phyloP scores from a whole-genome alignment of 2,329 filamentous ascomycete genomes.

The Aspergillus awamori region DNA sequence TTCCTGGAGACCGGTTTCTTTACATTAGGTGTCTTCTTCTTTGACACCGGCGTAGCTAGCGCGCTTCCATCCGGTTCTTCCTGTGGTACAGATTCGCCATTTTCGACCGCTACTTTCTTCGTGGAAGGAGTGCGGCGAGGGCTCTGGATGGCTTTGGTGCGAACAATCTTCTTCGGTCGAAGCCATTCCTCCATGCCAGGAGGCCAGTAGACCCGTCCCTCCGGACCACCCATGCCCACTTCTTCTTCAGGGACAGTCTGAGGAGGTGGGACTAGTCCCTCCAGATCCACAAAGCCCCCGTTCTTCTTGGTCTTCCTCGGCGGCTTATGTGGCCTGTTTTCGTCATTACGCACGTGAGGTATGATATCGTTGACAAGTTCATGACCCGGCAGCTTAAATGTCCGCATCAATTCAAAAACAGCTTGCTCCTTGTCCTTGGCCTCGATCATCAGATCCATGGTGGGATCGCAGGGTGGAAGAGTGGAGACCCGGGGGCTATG shows the following conservation, averaged over 20 bases:
- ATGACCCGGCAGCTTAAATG: constrained; percentile 79
- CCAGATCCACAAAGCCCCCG: constrained; percentile 40
- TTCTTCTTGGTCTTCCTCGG: constrained; percentile 52
- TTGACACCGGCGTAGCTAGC: constrained; percentile 24
- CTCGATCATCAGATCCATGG: constrained; percentile 98
- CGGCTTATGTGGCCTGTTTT: constrained; percentile 63
- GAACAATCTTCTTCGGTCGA: constrained; percentile 68
- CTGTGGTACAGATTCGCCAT: constrained; percentile 3
- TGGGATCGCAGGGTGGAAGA: constrained; percentile 76
- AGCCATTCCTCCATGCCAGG: constrained; percentile 89
- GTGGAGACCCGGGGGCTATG: constrained; percentile 79
- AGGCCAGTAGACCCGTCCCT: constrained; percentile 87
- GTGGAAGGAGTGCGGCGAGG: constrained; percentile 22
- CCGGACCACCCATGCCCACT: constrained; percentile 81
- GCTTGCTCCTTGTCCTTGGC: constrained; percentile 98
- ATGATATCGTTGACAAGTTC: constrained; percentile 75
- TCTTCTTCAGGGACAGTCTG: constrained; percentile 66
- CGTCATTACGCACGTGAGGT: constrained; percentile 75
- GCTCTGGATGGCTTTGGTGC: constrained; percentile 26
- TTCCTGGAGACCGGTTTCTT: constrained; percentile 31
- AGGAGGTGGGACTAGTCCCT: constrained; percentile 47
- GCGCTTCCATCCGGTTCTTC: constrained; percentile 11
- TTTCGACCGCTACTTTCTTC: constrained; percentile 22
- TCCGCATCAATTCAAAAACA: constrained; percentile 90
- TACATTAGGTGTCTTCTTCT: constrained; percentile 16